Evolutionary conservation across 2,329 filamentous ascomycete genomes (phyloP).

Genomic region (Penicillium polonicum): DNA sequence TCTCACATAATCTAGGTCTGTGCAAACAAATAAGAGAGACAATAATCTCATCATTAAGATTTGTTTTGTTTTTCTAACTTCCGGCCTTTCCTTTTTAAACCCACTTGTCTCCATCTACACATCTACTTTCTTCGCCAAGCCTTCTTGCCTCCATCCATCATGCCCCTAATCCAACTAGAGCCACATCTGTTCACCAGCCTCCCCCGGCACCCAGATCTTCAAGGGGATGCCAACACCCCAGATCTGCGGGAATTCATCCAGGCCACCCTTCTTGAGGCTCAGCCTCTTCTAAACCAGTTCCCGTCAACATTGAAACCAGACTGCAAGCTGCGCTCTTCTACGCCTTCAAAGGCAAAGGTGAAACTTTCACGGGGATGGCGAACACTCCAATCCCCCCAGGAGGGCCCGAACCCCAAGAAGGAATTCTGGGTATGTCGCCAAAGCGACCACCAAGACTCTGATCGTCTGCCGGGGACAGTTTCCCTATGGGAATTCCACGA

Average conservation of each 20-base stretch:
- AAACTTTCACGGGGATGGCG: constrained; percentile 26
- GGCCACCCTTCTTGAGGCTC: constrained; percentile 29
- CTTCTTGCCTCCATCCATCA: constrained; percentile 1
- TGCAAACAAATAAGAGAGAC: not conserved
- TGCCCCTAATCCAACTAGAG: constrained; percentile 27
- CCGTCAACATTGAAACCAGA: constrained; percentile 29
- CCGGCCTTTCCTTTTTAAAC: not conserved
- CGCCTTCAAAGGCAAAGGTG: constrained; percentile 32
- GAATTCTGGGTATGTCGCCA: constrained; percentile 46
- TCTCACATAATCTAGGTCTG: not conserved
- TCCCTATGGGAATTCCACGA: constrained; percentile 40
- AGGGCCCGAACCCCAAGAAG: constrained; percentile 1
- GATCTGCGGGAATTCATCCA: constrained; percentile 23
- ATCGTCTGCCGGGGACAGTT: constrained; percentile 33
- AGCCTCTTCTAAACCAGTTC: constrained; percentile 29
- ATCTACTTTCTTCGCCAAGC: not conserved
- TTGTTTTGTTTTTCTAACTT: not conserved
- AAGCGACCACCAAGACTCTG: constrained; percentile 35
- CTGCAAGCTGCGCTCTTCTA: constrained; percentile 28
- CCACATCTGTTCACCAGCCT: constrained; percentile 32
- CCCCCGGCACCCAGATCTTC: constrained; percentile 31
- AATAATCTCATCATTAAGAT: not conserved
- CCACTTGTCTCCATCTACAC: not conserved
- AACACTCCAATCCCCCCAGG: constrained; percentile 4
- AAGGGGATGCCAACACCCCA: constrained; percentile 3